Conservation (phyloP, 495 filamentous ascomycete genomes). For the Aspergillus nanangensis region DNA sequence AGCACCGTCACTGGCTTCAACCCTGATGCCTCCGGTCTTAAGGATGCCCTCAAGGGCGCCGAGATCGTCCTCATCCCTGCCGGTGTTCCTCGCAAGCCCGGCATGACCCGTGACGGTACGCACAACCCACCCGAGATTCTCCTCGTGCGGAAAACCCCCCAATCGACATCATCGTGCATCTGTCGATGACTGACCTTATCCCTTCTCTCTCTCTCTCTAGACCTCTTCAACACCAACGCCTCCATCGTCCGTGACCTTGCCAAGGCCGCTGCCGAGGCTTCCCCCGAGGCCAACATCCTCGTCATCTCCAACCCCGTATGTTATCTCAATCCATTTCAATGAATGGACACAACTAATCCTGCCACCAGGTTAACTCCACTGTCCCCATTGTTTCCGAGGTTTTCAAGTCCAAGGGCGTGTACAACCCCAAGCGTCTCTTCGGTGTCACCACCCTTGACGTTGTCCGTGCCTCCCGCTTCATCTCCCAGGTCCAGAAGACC, state of each 20-base stretch:
- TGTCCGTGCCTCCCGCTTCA: constrained; percentile 95
- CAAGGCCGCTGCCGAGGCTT: constrained; percentile 85
- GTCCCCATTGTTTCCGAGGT: constrained; percentile 96
- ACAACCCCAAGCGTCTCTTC: constrained; percentile 98
- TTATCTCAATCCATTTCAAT: neutral
- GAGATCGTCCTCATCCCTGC: constrained; percentile 97
- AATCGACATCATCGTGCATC: no score
- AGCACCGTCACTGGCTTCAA: constrained; percentile 88
- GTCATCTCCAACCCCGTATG: constrained; percentile 94
- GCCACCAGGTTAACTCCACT: constrained; percentile 77
- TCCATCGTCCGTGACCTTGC: constrained; percentile 98
- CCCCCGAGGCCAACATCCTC: constrained; percentile 91
- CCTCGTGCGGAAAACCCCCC: neutral
- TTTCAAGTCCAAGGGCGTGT: constrained; percentile 88
- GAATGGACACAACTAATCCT: neutral
- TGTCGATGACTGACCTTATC: no score
- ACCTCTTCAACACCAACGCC: constrained; percentile 99
- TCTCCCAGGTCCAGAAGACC: constrained; percentile 84
- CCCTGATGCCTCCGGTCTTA: constrained; percentile 68
- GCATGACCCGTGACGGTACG: constrained; percentile 93
- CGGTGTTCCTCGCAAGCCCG: constrained; percentile 97
- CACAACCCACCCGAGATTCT: neutral
- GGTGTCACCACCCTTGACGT: constrained; percentile 99
- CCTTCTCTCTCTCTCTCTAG: constrained; percentile 27
- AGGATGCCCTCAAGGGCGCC: constrained; percentile 71